Conservation (phyloP, 176 grass and related monocot species). For the Oryza brachyantha region DNA sequence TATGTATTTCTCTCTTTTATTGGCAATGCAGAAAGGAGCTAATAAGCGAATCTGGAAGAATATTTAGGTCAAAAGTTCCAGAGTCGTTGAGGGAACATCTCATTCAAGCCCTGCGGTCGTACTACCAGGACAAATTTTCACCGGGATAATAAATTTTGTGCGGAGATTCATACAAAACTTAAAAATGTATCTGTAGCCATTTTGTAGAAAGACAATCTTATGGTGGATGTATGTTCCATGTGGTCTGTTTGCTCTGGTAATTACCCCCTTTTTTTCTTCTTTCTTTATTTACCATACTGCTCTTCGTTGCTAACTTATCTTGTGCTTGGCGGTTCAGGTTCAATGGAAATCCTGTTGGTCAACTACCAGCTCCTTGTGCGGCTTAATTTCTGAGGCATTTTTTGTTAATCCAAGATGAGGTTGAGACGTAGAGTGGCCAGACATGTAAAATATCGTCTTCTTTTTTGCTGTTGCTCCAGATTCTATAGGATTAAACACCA, state of each 20-base stretch:
- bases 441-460: constrained; percentile 19
- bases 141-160: constrained; percentile 29
- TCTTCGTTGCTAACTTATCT: constrained; percentile 7
- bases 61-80: constrained; percentile 64
- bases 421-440: constrained; percentile 39
- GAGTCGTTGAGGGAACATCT: constrained; percentile 51
- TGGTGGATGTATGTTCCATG: not conserved
- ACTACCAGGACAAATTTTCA: constrained; percentile 49
- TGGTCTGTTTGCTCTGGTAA: not conserved
- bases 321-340: constrained; percentile 32
- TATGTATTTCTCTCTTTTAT: constrained; percentile 17
- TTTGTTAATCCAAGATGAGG: constrained; percentile 41
- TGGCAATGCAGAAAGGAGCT: constrained; percentile 67
- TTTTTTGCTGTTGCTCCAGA: constrained; percentile 24
- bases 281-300: constrained; percentile 4
- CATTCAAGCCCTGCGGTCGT: constrained; percentile 47
- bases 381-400: constrained; percentile 34
- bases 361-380: constrained; percentile 24
- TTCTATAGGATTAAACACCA: constrained; percentile 16
- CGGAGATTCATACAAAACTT: constrained; percentile 1
- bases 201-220: not conserved
- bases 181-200: not conserved
- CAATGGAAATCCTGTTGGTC: constrained; percentile 34
- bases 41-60: constrained; percentile 52
- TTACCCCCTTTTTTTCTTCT: not conserved